Conservation (phyloP, 208 protist genomes). For the Trypanosoma scelopori region DNA sequence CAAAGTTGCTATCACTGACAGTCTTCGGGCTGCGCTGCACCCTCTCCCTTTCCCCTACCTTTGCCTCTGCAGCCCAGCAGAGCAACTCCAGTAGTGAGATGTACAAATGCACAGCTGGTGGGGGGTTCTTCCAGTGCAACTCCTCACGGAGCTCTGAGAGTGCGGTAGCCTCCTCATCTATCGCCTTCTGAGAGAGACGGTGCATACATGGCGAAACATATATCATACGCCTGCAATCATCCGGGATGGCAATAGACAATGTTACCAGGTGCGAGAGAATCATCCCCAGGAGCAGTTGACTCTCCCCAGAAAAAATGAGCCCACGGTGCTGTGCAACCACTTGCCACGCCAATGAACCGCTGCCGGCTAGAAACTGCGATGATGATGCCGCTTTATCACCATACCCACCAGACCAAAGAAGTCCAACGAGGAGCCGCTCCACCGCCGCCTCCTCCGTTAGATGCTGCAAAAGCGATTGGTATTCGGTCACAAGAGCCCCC, state of each 20-base stretch:
- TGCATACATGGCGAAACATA: conserved; percentile 21
- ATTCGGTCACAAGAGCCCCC: conserved; percentile 31
- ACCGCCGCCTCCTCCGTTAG: conserved; percentile 36
- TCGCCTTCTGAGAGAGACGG: background rate
- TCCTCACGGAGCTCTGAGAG: conserved; percentile 27
- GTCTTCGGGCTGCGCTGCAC: background rate
- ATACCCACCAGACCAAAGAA: conserved; percentile 55
- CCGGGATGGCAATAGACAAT: conserved; percentile 33
- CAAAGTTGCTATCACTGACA: background rate
- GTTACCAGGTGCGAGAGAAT: conserved; percentile 34
- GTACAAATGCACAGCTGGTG: conserved; percentile 49
- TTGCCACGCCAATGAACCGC: conserved; percentile 69
- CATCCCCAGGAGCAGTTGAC: conserved; percentile 16
- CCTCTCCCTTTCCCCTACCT: background rate
- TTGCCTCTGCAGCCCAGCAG: conserved; percentile 21
- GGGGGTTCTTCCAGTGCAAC: conserved; percentile 30
- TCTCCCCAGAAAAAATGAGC: conserved; percentile 21
- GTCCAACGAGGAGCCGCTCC: conserved; percentile 36
- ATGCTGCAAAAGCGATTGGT: conserved; percentile 29
- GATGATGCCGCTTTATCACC: background rate
- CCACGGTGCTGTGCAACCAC: conserved; percentile 42
- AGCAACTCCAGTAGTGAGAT: conserved; percentile 57
- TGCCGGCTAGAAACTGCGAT: conserved; percentile 36
- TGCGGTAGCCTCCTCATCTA: conserved; percentile 2
- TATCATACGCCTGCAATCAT: conserved; percentile 20